phyloP scores from a whole-genome alignment of 2,329 filamentous ascomycete species.

The Biscogniauxia sp. region DNA sequence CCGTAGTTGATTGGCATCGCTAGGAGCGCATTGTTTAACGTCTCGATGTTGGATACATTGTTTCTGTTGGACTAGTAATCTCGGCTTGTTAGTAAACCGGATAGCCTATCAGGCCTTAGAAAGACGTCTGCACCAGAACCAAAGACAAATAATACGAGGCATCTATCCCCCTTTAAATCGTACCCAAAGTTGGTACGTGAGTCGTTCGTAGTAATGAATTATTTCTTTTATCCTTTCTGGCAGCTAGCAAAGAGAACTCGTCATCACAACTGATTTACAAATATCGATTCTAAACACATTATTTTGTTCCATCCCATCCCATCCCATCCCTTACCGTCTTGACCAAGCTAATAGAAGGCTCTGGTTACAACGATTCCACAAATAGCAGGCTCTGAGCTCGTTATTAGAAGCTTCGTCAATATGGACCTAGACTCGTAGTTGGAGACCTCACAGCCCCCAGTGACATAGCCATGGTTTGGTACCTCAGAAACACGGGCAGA shows the following conservation, averaged over 20 bases:
- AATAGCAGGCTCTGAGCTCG: background rate
- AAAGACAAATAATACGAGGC: too few species aligned
- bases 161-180: too few species aligned
- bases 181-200: too few species aligned
- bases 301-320: too few species aligned
- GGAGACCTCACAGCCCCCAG: background rate
- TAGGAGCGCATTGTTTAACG: background rate
- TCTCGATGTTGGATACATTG: background rate
- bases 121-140: background rate
- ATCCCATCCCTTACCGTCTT: background rate
- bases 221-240: background rate
- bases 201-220: background rate
- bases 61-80: background rate
- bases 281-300: background rate
- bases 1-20: background rate
- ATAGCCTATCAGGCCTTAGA: background rate
- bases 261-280: background rate
- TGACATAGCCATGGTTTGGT: background rate
- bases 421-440: background rate
- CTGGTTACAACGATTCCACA: background rate
- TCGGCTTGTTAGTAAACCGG: background rate
- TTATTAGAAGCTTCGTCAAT: background rate
- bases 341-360: background rate
- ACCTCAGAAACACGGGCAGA: background rate
- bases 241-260: too few species aligned